phyloP scores from a whole-genome alignment of 495 filamentous ascomycete species.

The Penicillium verhagenii region DNA sequence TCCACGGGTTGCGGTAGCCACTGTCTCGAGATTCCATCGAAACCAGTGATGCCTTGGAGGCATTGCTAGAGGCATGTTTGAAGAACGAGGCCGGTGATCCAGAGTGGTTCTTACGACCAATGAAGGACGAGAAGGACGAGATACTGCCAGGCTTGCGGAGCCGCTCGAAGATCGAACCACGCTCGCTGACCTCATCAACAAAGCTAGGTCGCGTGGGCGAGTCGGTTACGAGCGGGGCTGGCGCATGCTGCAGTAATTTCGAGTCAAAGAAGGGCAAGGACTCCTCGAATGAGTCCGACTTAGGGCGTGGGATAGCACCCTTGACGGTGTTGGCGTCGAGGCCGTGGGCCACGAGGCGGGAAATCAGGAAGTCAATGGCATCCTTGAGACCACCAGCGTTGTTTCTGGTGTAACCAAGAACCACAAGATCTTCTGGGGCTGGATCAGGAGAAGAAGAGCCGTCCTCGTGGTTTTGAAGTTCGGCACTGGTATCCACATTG shows the following conservation, averaged over 20 bases:
- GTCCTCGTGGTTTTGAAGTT: conserved; percentile 32
- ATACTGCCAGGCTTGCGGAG: conserved; percentile 91
- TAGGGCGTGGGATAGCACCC: conserved; percentile 89
- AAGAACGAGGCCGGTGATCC: conserved; percentile 81
- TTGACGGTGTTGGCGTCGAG: conserved; percentile 83
- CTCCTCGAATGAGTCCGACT: conserved; percentile 98
- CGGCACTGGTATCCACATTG: conserved; percentile 55
- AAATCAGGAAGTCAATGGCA: conserved; percentile 90
- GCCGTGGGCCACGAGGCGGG: conserved; percentile 76
- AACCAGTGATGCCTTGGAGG: conserved; percentile 89
- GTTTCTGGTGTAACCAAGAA: conserved; percentile 87
- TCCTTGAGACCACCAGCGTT: conserved; percentile 94
- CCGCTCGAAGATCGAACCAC: conserved; percentile 79
- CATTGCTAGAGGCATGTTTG: conserved; percentile 89
- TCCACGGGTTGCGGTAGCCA: conserved; percentile 95
- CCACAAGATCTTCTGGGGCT: conserved; percentile 51
- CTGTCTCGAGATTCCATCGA: conserved; percentile 90
- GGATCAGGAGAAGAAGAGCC: conserved; percentile 33
- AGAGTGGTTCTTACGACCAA: conserved; percentile 91
- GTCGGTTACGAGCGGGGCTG: conserved; percentile 73
- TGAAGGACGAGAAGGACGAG: conserved; percentile 86
- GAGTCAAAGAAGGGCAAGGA: conserved; percentile 94
- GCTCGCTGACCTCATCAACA: conserved; percentile 71
- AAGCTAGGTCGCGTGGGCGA: conserved; percentile 81
- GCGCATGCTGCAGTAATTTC: conserved; percentile 89